These are phyloP conservation scores for Zasmidium citrigriseum DNA, from an alignment of 2,329 filamentous ascomycete species.

Conservation along the genomic window DNA sequence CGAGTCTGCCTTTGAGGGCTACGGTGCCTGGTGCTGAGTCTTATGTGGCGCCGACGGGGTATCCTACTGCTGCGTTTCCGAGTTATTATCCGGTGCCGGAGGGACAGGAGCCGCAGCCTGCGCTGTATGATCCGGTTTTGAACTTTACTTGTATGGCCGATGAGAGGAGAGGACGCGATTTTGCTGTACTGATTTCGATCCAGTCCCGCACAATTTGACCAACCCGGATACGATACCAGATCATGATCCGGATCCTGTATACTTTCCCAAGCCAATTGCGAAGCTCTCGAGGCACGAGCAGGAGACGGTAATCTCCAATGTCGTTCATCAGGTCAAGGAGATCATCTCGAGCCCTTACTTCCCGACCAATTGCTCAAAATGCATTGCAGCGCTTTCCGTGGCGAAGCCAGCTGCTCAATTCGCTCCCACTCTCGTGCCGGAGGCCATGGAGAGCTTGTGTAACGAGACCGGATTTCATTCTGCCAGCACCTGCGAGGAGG, in stretches of 20 bases:
- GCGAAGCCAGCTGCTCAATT: conserved; percentile 54
- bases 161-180: background rate
- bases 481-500: conserved; percentile 49
- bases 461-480: conserved; percentile 49
- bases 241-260: conserved; percentile 51
- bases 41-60: conserved; percentile 48
- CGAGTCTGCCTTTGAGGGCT: conserved; percentile 1
- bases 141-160: conserved; percentile 48
- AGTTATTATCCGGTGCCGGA: conserved; percentile 51
- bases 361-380: conserved; percentile 54
- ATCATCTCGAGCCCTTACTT: conserved; percentile 40
- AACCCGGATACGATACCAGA: conserved; percentile 55
- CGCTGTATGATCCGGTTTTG: conserved; percentile 54
- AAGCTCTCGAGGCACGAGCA: conserved; percentile 46
- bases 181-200: background rate
- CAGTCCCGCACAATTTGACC: conserved; percentile 52
- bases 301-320: conserved; percentile 45
- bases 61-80: conserved; percentile 54
- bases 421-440: conserved; percentile 52
- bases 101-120: conserved; percentile 56
- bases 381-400: conserved; percentile 52
- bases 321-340: conserved; percentile 46
- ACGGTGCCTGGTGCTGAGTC: conserved; percentile 20
- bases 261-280: conserved; percentile 50
- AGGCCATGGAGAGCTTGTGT: conserved; percentile 55